Evolutionary conservation across 495 filamentous ascomycete genomes (phyloP).

Genomic region (Chaetomium fimeti): DNA sequence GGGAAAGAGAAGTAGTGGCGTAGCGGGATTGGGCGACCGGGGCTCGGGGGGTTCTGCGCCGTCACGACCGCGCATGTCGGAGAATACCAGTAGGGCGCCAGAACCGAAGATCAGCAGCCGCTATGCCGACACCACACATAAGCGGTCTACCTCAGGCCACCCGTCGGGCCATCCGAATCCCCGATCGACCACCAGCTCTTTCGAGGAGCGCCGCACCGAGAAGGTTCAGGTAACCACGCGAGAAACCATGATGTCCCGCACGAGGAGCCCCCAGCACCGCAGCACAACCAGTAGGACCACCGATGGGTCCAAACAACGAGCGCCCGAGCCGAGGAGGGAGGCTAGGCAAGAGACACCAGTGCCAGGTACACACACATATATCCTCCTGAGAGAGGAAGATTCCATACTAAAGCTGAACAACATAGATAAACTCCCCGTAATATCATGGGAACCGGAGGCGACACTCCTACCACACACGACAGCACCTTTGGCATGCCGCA

Average conservation of each 20-base stretch:
- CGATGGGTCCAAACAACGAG: slow-evolving; percentile 45
- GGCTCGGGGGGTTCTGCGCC: slow-evolving; percentile 15
- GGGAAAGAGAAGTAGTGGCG: slow-evolving; percentile 42
- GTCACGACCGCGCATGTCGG: slow-evolving; percentile 40
- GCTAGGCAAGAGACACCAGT: slow-evolving; percentile 41
- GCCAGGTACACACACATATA: slow-evolving; percentile 30
- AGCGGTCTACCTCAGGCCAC: slow-evolving; percentile 46
- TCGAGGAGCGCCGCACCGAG: slow-evolving; percentile 50
- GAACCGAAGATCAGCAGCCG: slow-evolving; percentile 22
- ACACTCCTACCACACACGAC: slow-evolving; percentile 78
- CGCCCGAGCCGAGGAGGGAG: slow-evolving; percentile 44
- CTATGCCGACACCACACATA: slow-evolving; percentile 35
- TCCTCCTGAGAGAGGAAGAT: not conserved
- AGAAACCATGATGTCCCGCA: slow-evolving; percentile 61
- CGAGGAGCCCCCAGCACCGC: slow-evolving; percentile 65
- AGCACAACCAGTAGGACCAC: slow-evolving; percentile 36
- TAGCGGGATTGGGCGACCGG: slow-evolving; percentile 36
- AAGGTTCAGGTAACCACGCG: slow-evolving; percentile 60
- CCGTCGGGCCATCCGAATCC: slow-evolving; percentile 39
- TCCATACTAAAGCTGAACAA: slow-evolving; percentile 13
- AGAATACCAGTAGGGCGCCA: slow-evolving; percentile 27
- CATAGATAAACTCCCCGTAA: slow-evolving; percentile 28
- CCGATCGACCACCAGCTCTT: slow-evolving; percentile 39
- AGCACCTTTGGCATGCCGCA: slow-evolving; percentile 80
- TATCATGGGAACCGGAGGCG: slow-evolving; percentile 76